A percentile compares a stretch with the other conserved stretches of the same genome.
Conservation (phyloP, 78 protist species). For the Dictyostelium brefeldianum region DNA sequence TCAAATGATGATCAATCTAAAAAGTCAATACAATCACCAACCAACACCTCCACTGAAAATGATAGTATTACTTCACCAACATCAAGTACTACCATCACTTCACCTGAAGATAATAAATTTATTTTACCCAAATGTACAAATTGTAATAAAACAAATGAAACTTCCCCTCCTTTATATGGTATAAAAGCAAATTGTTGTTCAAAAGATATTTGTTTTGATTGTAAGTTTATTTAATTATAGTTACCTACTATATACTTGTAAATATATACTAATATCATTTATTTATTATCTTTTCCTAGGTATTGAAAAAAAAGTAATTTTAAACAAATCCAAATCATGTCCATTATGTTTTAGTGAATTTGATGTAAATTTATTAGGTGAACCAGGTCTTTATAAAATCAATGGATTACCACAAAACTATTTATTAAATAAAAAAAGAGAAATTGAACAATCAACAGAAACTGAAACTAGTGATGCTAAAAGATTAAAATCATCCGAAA, state of each 20-base stretch:
- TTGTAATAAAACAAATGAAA: not conserved
- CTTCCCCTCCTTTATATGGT: not conserved
- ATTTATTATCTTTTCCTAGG: too few relatives aligned
- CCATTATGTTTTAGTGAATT: constrained; percentile 13
- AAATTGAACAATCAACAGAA: not conserved
- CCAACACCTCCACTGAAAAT: not conserved
- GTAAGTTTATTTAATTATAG: not conserved
- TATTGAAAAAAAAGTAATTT: not conserved
- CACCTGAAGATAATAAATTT: not conserved
- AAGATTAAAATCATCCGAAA: not conserved
- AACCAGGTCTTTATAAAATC: not conserved
- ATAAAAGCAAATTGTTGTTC: constrained; percentile 18
- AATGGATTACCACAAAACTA: constrained; percentile 13
- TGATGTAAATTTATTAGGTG: constrained; percentile 1
- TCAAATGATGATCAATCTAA: constrained; percentile 16
- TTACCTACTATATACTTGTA: too few relatives aligned
- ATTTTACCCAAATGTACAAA: not conserved
- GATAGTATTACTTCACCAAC: not conserved
- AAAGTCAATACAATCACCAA: not conserved
- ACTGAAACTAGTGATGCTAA: not conserved
- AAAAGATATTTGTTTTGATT: constrained; percentile 18
- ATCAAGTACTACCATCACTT: not conserved
- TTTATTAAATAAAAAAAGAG: constrained; percentile 9
- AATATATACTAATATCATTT: too few relatives aligned
- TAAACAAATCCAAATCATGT: constrained; percentile 4